These are phyloP conservation scores for Yamadazyma friedrichii DNA, from an alignment of 1,139 yeast species.

Conservation along the genomic window DNA sequence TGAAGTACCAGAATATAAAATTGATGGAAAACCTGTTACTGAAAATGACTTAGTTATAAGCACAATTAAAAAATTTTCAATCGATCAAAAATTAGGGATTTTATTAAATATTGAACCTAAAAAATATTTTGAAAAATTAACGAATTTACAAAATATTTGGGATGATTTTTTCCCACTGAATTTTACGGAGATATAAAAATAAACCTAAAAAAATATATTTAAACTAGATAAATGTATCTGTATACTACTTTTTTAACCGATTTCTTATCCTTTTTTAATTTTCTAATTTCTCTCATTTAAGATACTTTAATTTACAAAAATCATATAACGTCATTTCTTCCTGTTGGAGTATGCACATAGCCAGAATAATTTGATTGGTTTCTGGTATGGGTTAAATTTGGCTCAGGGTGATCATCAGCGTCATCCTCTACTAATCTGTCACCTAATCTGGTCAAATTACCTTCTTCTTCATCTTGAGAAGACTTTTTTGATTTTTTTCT, in stretches of 20 bases:
- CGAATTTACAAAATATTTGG: slow-evolving; percentile 22
- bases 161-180: slow-evolving; percentile 8
- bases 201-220: neutral
- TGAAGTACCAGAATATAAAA: slow-evolving; percentile 11
- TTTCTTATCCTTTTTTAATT: too few relatives aligned
- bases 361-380: slow-evolving; percentile 27
- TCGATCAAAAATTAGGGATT: slow-evolving; percentile 23
- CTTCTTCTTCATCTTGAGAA: slow-evolving; percentile 10
- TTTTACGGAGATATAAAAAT: too few relatives aligned
- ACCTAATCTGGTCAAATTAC: slow-evolving; percentile 30
- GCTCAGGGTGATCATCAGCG: slow-evolving; percentile 11
- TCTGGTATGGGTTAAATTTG: slow-evolving; percentile 24
- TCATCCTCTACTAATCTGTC: slow-evolving; percentile 27
- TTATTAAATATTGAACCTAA: slow-evolving; percentile 17
- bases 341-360: slow-evolving; percentile 29
- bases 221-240: neutral
- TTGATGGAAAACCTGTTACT: slow-evolving; percentile 14
- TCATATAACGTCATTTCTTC: slow-evolving; percentile 28
- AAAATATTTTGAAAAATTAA: slow-evolving; percentile 11
- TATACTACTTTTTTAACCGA: too few relatives aligned
- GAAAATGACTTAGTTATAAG: slow-evolving; percentile 14
- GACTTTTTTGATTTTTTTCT: slow-evolving; percentile 17
- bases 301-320: too few relatives aligned
- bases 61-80: slow-evolving; percentile 15
- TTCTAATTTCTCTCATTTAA: too few relatives aligned